Base-by-base conservation (phyloP, 1,139 yeast genomes). In the Pichia sp. region DNA sequence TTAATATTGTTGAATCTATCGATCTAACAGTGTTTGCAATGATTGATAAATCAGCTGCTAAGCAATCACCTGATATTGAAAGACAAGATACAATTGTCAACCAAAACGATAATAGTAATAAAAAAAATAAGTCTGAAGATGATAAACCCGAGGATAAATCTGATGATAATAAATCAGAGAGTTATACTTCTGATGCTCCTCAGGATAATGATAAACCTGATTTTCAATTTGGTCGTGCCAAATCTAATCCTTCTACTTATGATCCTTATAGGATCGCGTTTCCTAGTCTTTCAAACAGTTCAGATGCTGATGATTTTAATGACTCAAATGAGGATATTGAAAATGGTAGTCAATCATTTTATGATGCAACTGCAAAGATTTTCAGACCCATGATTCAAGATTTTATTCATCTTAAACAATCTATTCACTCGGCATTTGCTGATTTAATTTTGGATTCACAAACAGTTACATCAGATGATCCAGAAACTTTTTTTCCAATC, bases 371-470 rank as follows among this genome's bases (percentile, higher is more conserved):
- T 1, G 56, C 67, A 3, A 63, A 62, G 38, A 57, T 61, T 9
- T 58, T 79, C 49, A 77, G 83, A 60, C 85, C 88, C 1, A 73
- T 84, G 22, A 76, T 89, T 13, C 74, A 83, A 39, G 95, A 88
- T 50, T 88, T 87, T 64, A 79, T 84, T 63, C 86, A 84, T 57
- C 72, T 79, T 47, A 90, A 89, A 62, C 96, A 89, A 63, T 75
- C 79, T 25, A 68, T 87, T 44, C 93, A 89, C 66, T 84, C 86
- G 58, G 69, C 77, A 7, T 72, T 85, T 43, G 73, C 83, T 9
- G 77, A 77, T 31, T 73, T 88, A 18, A 74, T 87, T 30, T 77
- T 86, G 76, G 80, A 84, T 30, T 76, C 88, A 0, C 95, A 87
- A 61, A 76, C 83, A 6, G 70, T 87, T 22, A 84, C 95, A 0